Percentiles rank a stretch among this genome's conserved stretches.
Evolutionary conservation across 2,329 filamentous ascomycete genomes (phyloP).

Genomic region (Lecanicillium sp.): DNA sequence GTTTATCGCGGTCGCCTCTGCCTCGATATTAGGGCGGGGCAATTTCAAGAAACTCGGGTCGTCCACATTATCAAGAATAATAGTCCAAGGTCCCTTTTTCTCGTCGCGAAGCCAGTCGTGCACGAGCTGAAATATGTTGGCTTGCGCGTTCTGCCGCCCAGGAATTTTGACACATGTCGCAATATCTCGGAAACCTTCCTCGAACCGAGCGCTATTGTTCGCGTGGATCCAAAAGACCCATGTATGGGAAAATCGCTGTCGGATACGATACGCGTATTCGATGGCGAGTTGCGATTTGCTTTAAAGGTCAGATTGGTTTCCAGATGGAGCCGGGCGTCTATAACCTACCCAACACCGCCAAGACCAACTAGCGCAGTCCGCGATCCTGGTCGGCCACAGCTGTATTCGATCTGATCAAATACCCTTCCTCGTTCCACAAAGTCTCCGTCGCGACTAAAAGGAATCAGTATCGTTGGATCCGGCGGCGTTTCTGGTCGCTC

Average conservation of each 20-base stretch:
- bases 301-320: conserved; percentile 1
- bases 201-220: conserved; percentile 22
- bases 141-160: conserved; percentile 19
- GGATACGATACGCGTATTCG: conserved; percentile 24
- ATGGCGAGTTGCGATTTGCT: conserved; percentile 24
- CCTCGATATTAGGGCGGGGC: background rate
- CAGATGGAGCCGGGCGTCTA: background rate
- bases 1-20: background rate
- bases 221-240: conserved; percentile 31
- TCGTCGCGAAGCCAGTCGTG: conserved; percentile 18
- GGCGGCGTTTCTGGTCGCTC: conserved; percentile 13
- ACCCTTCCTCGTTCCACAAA: conserved; percentile 18
- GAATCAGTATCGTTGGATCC: conserved; percentile 16
- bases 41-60: conserved; percentile 6
- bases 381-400: conserved; percentile 15
- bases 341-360: conserved; percentile 11
- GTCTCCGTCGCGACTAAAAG: conserved; percentile 18
- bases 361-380: conserved; percentile 10
- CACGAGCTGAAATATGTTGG: conserved; percentile 23
- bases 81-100: conserved; percentile 14
- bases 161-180: conserved; percentile 21
- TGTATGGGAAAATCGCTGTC: conserved; percentile 16
- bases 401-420: conserved; percentile 15
- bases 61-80: conserved; percentile 16
- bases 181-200: conserved; percentile 26